Conservation (phyloP, 306 rosid species). For the Senna tora region DNA sequence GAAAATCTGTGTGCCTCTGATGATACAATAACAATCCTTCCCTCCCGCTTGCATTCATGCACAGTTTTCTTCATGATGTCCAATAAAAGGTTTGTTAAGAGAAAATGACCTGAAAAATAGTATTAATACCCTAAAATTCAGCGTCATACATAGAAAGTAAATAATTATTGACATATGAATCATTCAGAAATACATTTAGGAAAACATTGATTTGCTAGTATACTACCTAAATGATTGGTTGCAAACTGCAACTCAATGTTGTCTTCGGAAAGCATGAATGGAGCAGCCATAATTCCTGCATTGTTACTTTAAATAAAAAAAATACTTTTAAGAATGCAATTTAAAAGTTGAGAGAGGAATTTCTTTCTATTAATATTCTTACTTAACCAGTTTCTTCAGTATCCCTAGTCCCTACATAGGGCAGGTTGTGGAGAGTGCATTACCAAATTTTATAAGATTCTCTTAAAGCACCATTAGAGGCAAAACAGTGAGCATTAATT, state of each 20-base stretch:
- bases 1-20: conserved; percentile 64
- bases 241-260: conserved; percentile 82
- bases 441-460: neutral
- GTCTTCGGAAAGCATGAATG: conserved; percentile 71
- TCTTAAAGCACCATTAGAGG: conserved; percentile 8
- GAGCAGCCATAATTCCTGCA: conserved; percentile 84
- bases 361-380: conserved; percentile 2
- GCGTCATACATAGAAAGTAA: neutral
- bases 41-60: conserved; percentile 63
- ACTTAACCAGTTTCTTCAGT: neutral
- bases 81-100: conserved; percentile 75
- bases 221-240: conserved; percentile 76
- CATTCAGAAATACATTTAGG: conserved; percentile 7
- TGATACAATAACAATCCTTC: conserved; percentile 73
- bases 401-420: neutral
- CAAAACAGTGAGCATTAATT: neutral
- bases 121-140: neutral
- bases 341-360: neutral
- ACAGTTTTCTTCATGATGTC: conserved; percentile 79
- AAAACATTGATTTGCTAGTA: conserved; percentile 28
- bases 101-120: conserved; percentile 75
- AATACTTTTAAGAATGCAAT: conserved; percentile 14
- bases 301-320: conserved; percentile 63
- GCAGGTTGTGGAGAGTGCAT: neutral
- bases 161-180: neutral